phyloP scores from a whole-genome alignment of 176 grass and related monocot species.

The Lolium rigidum region DNA sequence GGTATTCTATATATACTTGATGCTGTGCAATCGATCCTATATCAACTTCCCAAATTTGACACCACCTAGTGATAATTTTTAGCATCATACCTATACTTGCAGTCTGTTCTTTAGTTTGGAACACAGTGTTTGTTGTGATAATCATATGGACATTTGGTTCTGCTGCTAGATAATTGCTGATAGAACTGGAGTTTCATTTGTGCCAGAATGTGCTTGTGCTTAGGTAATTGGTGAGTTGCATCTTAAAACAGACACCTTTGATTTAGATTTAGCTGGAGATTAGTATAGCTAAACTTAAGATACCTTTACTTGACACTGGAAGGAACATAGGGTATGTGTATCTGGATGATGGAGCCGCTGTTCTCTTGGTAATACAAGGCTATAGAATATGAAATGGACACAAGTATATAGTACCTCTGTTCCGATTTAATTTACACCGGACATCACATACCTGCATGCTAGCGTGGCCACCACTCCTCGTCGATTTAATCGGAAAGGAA shows the following conservation, averaged over 20 bases:
- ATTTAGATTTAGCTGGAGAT: background rate
- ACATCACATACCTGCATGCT: too few species aligned
- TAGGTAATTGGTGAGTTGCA: background rate
- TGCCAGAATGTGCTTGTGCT: conserved; percentile 3
- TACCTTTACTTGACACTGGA: background rate
- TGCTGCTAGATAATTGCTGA: conserved; percentile 6
- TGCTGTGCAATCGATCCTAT: conserved; percentile 18
- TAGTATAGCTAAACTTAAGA: conserved; percentile 6
- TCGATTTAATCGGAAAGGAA: too few species aligned
- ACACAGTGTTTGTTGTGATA: background rate
- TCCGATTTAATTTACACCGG: too few species aligned
- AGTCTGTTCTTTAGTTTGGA: background rate
- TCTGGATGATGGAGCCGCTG: background rate
- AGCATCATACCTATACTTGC: background rate
- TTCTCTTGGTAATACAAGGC: background rate
- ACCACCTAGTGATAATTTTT: background rate
- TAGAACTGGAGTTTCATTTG: background rate
- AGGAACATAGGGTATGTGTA: background rate
- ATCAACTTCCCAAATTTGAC: conserved; percentile 15
- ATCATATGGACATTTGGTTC: conserved; percentile 21
- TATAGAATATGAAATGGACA: background rate
- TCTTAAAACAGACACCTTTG: background rate
- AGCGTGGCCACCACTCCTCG: too few species aligned
- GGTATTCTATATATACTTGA: background rate
- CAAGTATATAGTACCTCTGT: background rate